Conservation (phyloP, 345 rosid genomes). For the Citrus unshiu region DNA sequence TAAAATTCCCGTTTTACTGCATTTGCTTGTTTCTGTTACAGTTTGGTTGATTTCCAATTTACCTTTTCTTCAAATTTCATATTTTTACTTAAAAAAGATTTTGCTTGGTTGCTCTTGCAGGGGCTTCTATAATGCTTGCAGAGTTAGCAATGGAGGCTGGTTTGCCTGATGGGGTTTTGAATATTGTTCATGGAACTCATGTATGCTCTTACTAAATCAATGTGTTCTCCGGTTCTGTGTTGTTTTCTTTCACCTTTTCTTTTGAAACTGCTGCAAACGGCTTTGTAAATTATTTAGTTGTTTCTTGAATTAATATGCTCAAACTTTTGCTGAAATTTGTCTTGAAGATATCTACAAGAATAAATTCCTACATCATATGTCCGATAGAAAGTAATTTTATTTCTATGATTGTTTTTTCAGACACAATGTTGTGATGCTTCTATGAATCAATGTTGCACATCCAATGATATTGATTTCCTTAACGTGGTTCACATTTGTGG, state of each 20-base stretch:
- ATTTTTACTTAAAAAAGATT: background rate
- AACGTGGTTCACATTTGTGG: slow-evolving; percentile 11
- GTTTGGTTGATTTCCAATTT: background rate
- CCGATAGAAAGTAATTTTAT: background rate
- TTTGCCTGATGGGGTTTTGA: slow-evolving; percentile 84
- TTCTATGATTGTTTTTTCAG: background rate
- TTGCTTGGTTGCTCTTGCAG: slow-evolving; percentile 36
- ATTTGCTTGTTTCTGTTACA: background rate
- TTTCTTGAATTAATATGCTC: background rate
- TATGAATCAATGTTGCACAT: background rate
- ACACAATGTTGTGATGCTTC: background rate
- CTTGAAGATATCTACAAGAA: background rate
- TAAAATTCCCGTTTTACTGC: too few species aligned
- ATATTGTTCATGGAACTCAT: slow-evolving; percentile 87
- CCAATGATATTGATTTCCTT: background rate
- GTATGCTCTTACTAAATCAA: slow-evolving; percentile 36
- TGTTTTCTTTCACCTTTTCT: background rate
- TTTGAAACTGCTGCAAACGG: background rate
- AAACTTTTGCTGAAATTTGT: background rate
- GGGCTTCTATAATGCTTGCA: slow-evolving; percentile 89
- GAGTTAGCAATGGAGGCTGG: slow-evolving; percentile 97
- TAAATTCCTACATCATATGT: background rate
- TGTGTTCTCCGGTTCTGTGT: background rate
- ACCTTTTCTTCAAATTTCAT: background rate
- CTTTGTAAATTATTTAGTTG: background rate